Conservation (phyloP, 768 basidiomycete species). For the Lactarius tabidus region DNA sequence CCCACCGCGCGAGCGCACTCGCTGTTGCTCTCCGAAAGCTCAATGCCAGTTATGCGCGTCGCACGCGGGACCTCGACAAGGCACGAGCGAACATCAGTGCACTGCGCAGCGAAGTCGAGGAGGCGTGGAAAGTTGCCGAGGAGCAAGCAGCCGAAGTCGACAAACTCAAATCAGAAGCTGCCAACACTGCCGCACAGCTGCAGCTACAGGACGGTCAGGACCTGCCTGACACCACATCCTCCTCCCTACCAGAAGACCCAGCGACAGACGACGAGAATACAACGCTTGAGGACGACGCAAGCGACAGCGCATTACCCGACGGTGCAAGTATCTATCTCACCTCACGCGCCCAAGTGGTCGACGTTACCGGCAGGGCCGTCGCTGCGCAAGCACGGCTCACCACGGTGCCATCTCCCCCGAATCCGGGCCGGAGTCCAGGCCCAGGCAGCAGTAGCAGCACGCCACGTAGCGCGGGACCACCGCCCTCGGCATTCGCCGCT, state of each 20-base stretch:
- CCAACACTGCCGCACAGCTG: slow-evolving; percentile 27
- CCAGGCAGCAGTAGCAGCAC: not conserved
- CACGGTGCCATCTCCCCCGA: slow-evolving; percentile 2
- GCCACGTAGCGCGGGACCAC: not conserved
- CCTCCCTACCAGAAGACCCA: slow-evolving; percentile 26
- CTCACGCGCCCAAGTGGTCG: slow-evolving; percentile 25
- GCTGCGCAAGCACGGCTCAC: slow-evolving; percentile 21
- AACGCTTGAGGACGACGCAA: slow-evolving; percentile 21
- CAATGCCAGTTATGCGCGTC: slow-evolving; percentile 66
- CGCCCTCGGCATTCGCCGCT: slow-evolving; percentile 2
- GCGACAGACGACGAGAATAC: slow-evolving; percentile 23
- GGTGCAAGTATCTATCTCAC: slow-evolving; percentile 8
- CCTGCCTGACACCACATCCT: not conserved
- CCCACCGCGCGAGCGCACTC: slow-evolving; percentile 72
- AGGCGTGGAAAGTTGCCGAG: slow-evolving; percentile 78
- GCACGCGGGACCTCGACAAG: slow-evolving; percentile 52
- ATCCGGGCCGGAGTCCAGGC: not conserved
- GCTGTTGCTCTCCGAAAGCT: slow-evolving; percentile 76
- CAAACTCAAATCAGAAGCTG: slow-evolving; percentile 42
- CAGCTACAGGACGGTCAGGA: no score
- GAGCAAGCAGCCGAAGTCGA: slow-evolving; percentile 70
- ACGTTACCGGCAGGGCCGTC: slow-evolving; percentile 21
- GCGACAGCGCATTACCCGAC: slow-evolving; percentile 10
- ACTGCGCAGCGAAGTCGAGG: slow-evolving; percentile 67
- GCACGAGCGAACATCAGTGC: slow-evolving; percentile 46